Percentiles rank a stretch among this genome's conserved stretches.
Conservation (phyloP, 2,329 filamentous ascomycete species). For the Botrytis paeoniae region DNA sequence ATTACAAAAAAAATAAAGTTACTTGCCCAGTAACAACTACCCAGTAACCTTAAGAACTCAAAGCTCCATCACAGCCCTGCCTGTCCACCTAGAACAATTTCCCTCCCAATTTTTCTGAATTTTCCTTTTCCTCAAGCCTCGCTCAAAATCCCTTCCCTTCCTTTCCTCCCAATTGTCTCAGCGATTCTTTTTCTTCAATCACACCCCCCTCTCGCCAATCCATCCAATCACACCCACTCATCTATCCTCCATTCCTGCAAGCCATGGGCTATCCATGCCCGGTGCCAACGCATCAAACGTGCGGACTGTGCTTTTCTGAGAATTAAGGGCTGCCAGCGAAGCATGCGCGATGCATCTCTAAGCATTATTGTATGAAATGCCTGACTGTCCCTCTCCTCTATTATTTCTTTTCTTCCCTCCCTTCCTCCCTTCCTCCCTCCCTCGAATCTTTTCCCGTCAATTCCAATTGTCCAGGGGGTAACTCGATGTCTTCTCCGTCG, state of each 20-base stretch:
- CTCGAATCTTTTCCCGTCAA: not conserved
- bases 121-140: not conserved
- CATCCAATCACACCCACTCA: not conserved
- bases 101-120: too few relatives aligned
- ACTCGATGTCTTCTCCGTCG: not conserved
- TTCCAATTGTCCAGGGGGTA: not conserved
- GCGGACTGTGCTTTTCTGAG: constrained; percentile 19
- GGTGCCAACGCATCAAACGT: constrained; percentile 35
- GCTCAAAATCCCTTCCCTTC: not conserved
- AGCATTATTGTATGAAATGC: not conserved
- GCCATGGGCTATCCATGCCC: constrained; percentile 18
- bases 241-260: not conserved
- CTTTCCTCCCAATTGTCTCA: not conserved
- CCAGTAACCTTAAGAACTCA: not conserved
- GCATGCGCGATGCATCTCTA: constrained; percentile 11
- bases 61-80: not conserved
- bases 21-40: not conserved
- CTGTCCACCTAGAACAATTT: too few relatives aligned
- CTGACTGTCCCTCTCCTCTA: not conserved
- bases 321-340: constrained; percentile 12
- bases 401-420: not conserved
- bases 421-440: not conserved
- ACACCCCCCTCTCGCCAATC: not conserved
- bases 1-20: not conserved
- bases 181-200: not conserved